A percentile compares a stretch with the other conserved stretches of the same genome.
Conservation (phyloP, 768 basidiomycete species). For the Boletus subcaerulescens region DNA sequence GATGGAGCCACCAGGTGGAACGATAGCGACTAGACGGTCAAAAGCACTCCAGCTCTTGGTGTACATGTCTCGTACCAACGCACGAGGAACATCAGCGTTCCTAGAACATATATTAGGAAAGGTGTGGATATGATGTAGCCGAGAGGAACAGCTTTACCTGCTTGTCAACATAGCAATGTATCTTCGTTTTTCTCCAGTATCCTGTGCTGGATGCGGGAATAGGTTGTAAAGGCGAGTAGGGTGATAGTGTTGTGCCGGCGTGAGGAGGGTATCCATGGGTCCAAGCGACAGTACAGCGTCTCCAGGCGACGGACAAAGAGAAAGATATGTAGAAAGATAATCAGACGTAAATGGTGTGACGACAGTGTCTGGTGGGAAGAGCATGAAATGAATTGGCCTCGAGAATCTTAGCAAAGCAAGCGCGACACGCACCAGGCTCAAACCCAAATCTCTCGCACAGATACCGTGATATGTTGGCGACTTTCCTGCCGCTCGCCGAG, state of each 20-base stretch:
- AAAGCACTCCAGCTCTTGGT: constrained; percentile 93
- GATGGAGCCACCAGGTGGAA: constrained; percentile 87
- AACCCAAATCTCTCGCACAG: constrained; percentile 81
- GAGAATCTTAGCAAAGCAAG: too few relatives aligned
- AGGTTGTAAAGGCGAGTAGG: constrained; percentile 73
- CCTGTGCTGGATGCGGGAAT: constrained; percentile 81
- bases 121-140: not conserved
- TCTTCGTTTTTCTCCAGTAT: constrained; percentile 65
- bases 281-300: constrained; percentile 81
- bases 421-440: constrained; percentile 53
- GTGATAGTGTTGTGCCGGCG: constrained; percentile 71
- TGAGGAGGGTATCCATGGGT: constrained; percentile 74
- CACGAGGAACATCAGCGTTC: constrained; percentile 82
- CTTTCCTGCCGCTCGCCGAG: constrained; percentile 56
- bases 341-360: constrained; percentile 77
- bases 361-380: constrained; percentile 51
- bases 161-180: constrained; percentile 72
- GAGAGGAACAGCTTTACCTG: constrained; percentile 42
- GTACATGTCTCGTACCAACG: constrained; percentile 85
- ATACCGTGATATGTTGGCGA: constrained; percentile 69
- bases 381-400: not conserved
- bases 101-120: constrained; percentile 33
- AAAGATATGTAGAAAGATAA: constrained; percentile 73
- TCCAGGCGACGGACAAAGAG: constrained; percentile 64
- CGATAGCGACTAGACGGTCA: constrained; percentile 82